A percentile compares a stretch with the other conserved stretches of the same genome.
These are phyloP conservation scores for Toxicodendron radicans DNA, from an alignment of 345 rosid species.

Conservation along the genomic window DNA sequence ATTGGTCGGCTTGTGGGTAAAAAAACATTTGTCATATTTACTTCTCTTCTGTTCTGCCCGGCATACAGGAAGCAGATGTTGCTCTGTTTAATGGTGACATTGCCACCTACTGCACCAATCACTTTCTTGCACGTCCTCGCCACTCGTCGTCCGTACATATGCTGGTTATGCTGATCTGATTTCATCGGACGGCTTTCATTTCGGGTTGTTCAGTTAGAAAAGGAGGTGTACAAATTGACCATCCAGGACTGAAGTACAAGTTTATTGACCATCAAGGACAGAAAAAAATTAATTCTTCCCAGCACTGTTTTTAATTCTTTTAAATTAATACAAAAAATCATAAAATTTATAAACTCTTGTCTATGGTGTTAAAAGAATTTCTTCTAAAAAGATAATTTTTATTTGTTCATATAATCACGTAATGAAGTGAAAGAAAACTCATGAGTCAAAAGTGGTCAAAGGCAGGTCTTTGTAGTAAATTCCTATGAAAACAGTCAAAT, in stretches of 20 bases:
- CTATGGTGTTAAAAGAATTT: too few species aligned
- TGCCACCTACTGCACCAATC: not conserved
- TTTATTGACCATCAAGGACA: not conserved
- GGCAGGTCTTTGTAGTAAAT: not conserved
- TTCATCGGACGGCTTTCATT: conserved; percentile 7
- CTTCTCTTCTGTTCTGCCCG: not conserved
- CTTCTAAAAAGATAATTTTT: too few species aligned
- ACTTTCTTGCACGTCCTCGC: not conserved
- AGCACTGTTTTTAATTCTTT: too few species aligned
- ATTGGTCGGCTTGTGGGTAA: not conserved
- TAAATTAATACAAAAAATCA: too few species aligned
- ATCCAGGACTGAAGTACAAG: not conserved
- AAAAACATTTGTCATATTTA: not conserved
- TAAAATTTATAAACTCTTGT: too few species aligned
- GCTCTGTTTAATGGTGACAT: not conserved
- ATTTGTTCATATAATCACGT: too few species aligned
- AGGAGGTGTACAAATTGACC: not conserved
- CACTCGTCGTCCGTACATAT: not conserved
- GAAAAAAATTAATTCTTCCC: too few species aligned
- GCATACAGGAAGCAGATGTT: not conserved
- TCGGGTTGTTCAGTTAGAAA: not conserved
- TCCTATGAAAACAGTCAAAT: not conserved
- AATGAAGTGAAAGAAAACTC: too few species aligned
- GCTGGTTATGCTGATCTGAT: not conserved
- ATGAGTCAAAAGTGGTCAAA: conserved; percentile 3